Percentiles rank a stretch among this genome's conserved stretches.
Conservation (phyloP, 345 rosid genomes). For the Xanthoceras sorbifolium region DNA sequence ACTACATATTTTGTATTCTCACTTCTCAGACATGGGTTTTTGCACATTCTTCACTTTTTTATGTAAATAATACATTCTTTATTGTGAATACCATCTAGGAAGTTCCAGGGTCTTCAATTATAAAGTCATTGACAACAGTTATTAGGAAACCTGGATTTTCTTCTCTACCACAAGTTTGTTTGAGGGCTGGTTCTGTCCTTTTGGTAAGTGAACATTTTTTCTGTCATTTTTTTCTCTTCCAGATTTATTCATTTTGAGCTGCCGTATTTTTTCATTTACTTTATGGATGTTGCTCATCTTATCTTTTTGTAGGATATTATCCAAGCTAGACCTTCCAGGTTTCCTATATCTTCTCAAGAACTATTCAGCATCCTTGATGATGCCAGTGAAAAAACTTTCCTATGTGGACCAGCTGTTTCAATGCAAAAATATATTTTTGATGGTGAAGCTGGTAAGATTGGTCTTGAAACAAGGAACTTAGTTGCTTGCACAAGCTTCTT, state of each 20-base stretch:
- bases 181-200: conserved; percentile 82
- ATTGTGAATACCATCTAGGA: conserved; percentile 45
- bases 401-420: conserved; percentile 61
- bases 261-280: conserved; percentile 3
- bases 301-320: conserved; percentile 69
- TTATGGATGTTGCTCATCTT: conserved; percentile 1
- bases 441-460: conserved; percentile 78
- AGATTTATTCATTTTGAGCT: background rate
- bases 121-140: conserved; percentile 60
- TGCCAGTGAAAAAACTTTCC: conserved; percentile 93
- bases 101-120: conserved; percentile 63
- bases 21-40: background rate
- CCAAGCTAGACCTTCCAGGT: conserved; percentile 64
- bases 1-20: background rate
- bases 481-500: conserved; percentile 86
- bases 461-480: conserved; percentile 78
- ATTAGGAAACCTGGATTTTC: conserved; percentile 64
- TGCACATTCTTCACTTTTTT: background rate
- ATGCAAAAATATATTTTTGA: conserved; percentile 91
- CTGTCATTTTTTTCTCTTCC: conserved; percentile 15
- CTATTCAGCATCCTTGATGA: conserved; percentile 86
- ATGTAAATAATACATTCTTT: conserved; percentile 12
- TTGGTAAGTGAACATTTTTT: conserved; percentile 53
- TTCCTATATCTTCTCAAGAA: conserved; percentile 75
- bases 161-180: conserved; percentile 68